A percentile compares a stretch with the other conserved stretches of the same genome.
Conservation (phyloP, 2,329 filamentous ascomycete genomes). For the Fusarium nanum region DNA sequence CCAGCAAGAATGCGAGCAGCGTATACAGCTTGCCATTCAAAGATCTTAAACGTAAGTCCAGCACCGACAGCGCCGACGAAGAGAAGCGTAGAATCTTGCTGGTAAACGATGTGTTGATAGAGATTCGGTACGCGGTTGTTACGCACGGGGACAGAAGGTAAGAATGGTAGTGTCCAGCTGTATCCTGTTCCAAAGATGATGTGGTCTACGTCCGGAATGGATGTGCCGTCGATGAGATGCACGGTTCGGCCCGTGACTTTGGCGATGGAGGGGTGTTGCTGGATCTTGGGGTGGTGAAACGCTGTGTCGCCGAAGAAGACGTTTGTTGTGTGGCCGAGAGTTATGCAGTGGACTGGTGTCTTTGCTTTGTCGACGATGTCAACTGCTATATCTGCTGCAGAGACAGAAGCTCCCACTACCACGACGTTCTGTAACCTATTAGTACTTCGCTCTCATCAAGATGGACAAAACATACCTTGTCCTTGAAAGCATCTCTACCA, state of each 20-base stretch:
- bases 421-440: conserved; percentile 61
- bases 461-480: conserved; percentile 53
- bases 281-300: conserved; percentile 68
- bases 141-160: conserved; percentile 62
- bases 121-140: conserved; percentile 68
- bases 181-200: conserved; percentile 77
- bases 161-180: conserved; percentile 71
- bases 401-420: conserved; percentile 73
- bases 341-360: conserved; percentile 63
- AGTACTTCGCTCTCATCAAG: neutral
- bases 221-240: conserved; percentile 66
- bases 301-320: conserved; percentile 69
- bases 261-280: conserved; percentile 60
- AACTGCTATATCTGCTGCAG: conserved; percentile 70
- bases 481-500: conserved; percentile 57
- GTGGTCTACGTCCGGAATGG: conserved; percentile 65
- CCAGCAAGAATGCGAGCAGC: conserved; percentile 69
- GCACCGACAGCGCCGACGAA: conserved; percentile 69
- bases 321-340: conserved; percentile 60
- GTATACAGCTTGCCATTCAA: conserved; percentile 75
- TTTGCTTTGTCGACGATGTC: conserved; percentile 61
- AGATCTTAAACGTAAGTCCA: conserved; percentile 74
- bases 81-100: conserved; percentile 63
- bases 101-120: conserved; percentile 69
- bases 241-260: conserved; percentile 61